phyloP scores from a whole-genome alignment of 768 basidiomycete species.

The Psilocybe azurescens region DNA sequence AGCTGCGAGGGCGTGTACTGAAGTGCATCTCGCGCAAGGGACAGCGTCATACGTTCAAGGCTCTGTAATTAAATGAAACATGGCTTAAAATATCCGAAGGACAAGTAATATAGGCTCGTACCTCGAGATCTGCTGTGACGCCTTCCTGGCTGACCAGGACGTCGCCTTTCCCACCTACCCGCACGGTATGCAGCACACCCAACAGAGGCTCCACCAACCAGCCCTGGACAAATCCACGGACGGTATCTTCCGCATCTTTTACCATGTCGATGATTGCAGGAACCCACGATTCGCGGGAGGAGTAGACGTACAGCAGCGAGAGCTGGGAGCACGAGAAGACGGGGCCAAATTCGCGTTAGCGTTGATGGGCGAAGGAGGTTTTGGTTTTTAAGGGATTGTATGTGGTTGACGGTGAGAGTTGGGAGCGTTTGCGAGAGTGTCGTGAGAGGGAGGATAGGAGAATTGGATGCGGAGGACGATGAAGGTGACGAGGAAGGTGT shows the following conservation, averaged over 20 bases:
- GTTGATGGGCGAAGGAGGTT: constrained; percentile 70
- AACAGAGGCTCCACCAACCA: constrained; percentile 90
- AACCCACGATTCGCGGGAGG: constrained; percentile 50
- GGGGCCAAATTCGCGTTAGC: constrained; percentile 81
- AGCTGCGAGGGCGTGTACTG: constrained; percentile 68
- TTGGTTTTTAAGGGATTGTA: constrained; percentile 23
- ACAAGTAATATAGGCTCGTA: constrained; percentile 35
- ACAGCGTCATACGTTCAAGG: constrained; percentile 89
- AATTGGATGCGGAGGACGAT: constrained; percentile 1
- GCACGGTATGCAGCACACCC: constrained; percentile 82
- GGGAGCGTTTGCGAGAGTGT: constrained; percentile 21
- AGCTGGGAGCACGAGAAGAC: constrained; percentile 77
- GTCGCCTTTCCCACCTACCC: constrained; percentile 76
- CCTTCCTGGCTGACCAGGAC: constrained; percentile 82
- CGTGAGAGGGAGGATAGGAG: constrained; percentile 18
- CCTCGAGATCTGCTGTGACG: constrained; percentile 84
- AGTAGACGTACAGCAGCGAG: constrained; percentile 61
- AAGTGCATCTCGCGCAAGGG: constrained; percentile 83
- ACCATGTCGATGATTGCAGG: constrained; percentile 57
- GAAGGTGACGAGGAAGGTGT: background rate
- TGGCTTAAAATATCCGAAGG: background rate
- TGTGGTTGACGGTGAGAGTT: constrained; percentile 15
- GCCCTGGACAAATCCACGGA: constrained; percentile 72
- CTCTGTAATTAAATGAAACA: constrained; percentile 52
- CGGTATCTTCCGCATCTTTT: constrained; percentile 67